Conservation (phyloP, 768 basidiomycete species). For the Tylopilus balloui region DNA sequence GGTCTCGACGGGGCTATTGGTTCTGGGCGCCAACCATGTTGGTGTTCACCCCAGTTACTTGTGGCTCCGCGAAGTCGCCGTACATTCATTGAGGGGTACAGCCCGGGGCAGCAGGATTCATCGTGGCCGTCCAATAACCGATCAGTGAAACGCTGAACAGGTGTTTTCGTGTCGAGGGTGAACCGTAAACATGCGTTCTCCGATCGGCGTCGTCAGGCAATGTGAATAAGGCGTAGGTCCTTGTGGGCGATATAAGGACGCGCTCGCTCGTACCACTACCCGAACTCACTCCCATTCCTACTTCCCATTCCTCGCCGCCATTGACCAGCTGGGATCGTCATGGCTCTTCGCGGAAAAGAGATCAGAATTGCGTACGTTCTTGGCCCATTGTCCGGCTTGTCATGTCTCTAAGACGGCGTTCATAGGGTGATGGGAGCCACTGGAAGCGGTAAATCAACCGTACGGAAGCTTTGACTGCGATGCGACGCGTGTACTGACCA, state of each 20-base stretch:
- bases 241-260: constrained; percentile 17
- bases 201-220: constrained; percentile 4
- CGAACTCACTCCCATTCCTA: neutral
- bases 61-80: constrained; percentile 19
- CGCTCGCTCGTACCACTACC: neutral
- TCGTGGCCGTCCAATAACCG: constrained; percentile 26
- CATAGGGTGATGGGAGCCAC: constrained; percentile 34
- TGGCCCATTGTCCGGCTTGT: neutral
- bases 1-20: constrained; percentile 7
- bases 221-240: constrained; percentile 13
- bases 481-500: constrained; percentile 1
- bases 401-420: constrained; percentile 1
- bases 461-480: constrained; percentile 5
- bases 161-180: constrained; percentile 10
- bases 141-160: constrained; percentile 23
- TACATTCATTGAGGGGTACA: constrained; percentile 8
- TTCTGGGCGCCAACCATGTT: no score
- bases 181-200: constrained; percentile 13
- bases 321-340: constrained; percentile 5
- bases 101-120: constrained; percentile 19
- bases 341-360: constrained; percentile 28
- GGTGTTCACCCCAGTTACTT: neutral
- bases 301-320: neutral
- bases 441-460: constrained; percentile 36
- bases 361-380: constrained; percentile 31